Conservation (phyloP, 2,329 filamentous ascomycete species). For the Dothideomycetes sp. region DNA sequence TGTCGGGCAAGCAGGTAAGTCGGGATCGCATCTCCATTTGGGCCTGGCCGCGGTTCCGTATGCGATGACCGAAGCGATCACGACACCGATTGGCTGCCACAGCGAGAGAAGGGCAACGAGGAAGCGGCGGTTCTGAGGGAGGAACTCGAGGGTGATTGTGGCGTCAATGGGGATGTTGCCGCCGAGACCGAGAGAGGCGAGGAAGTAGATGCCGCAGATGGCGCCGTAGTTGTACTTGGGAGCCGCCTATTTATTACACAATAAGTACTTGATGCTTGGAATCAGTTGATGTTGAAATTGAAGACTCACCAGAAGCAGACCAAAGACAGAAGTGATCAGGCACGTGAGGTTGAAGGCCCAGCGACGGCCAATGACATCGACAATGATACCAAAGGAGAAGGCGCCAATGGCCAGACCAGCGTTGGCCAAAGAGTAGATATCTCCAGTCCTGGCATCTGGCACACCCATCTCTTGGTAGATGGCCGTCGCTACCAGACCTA, state of each 20-base stretch:
- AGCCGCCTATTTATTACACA: neutral
- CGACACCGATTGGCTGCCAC: constrained; percentile 48
- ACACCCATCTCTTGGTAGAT: constrained; percentile 51
- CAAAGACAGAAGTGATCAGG: constrained; percentile 46
- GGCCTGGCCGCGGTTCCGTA: constrained; percentile 30
- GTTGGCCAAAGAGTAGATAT: constrained; percentile 47
- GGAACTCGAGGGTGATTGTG: constrained; percentile 48
- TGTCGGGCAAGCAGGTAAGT: constrained; percentile 37
- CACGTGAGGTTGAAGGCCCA: constrained; percentile 53
- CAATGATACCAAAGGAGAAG: constrained; percentile 47
- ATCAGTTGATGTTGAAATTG: no score
- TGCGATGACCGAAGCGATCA: constrained; percentile 42
- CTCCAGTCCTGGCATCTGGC: constrained; percentile 27
- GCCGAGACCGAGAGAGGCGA: constrained; percentile 40
- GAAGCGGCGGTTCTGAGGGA: constrained; percentile 44
- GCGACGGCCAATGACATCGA: constrained; percentile 44
- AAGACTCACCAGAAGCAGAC: constrained; percentile 42
- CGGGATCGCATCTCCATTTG: constrained; percentile 17
- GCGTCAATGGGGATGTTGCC: constrained; percentile 50
- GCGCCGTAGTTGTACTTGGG: constrained; percentile 36
- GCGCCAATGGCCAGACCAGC: constrained; percentile 48
- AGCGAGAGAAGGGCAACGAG: constrained; percentile 45
- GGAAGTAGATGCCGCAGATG: constrained; percentile 46
- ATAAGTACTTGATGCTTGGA: no score
- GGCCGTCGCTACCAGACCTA: constrained; percentile 45